Conservation (phyloP, 2,329 filamentous ascomycete species). For the Basipetospora sp. region DNA sequence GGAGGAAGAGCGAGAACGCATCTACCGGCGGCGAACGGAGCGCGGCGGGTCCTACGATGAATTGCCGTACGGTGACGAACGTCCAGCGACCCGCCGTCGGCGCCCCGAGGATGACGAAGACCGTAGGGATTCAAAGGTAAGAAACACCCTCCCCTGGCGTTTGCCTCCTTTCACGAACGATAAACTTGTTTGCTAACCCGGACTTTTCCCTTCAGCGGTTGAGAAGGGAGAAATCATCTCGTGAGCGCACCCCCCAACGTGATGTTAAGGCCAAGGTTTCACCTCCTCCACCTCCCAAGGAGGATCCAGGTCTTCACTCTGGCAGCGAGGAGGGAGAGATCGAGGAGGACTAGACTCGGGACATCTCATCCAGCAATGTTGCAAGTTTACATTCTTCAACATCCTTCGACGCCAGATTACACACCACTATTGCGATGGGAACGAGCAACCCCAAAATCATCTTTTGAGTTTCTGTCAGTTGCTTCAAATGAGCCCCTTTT, state of each 20-base stretch:
- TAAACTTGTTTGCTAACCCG: neutral
- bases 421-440: too few relatives aligned
- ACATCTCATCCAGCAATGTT: neutral
- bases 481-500: too few relatives aligned
- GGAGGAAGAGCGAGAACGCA: constrained; percentile 77
- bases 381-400: too few relatives aligned
- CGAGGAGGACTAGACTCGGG: constrained; percentile 53
- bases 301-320: constrained; percentile 53
- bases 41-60: constrained; percentile 70
- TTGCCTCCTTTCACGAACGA: too few relatives aligned
- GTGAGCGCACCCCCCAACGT: constrained; percentile 46
- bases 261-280: constrained; percentile 43
- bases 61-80: constrained; percentile 75
- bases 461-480: too few relatives aligned
- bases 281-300: constrained; percentile 25
- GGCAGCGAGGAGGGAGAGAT: constrained; percentile 98
- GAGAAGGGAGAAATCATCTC: constrained; percentile 40
- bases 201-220: constrained; percentile 29
- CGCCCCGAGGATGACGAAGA: constrained; percentile 67
- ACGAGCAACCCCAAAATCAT: too few relatives aligned
- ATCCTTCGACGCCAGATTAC: too few relatives aligned
- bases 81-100: constrained; percentile 51
- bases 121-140: constrained; percentile 53
- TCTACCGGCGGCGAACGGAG: constrained; percentile 68
- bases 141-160: constrained; percentile 10